A percentile compares a stretch with the other conserved stretches of the same genome.
These are phyloP conservation scores for Cyberlindnera subsufficiens DNA, from an alignment of 805 yeast species.

Conservation along the genomic window DNA sequence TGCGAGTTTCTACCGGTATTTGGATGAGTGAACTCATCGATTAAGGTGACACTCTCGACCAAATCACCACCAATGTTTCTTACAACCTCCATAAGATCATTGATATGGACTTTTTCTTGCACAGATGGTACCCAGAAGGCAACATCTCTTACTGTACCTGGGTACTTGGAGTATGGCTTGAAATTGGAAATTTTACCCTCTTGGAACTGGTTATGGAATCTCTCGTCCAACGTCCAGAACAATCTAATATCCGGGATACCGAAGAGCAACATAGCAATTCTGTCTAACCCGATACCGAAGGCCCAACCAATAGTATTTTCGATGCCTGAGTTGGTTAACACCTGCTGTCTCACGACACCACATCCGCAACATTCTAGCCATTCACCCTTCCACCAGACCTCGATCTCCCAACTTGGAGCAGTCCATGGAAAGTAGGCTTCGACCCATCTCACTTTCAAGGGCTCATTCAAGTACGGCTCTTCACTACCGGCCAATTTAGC, in stretches of 20 bases:
- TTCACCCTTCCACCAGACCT: conserved; percentile 97
- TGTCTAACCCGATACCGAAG: conserved; percentile 90
- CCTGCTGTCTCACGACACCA: conserved; percentile 81
- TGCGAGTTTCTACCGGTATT: conserved; percentile 70
- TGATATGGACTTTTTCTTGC: conserved; percentile 50
- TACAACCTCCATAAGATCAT: conserved; percentile 91
- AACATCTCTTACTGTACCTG: conserved; percentile 79
- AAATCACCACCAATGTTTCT: conserved; percentile 80
- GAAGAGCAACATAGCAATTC: conserved; percentile 92
- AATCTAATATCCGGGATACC: conserved; percentile 93
- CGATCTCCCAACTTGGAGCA: conserved; percentile 96
- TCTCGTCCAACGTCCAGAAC: conserved; percentile 81
- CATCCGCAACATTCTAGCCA: conserved; percentile 98
- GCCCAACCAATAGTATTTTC: conserved; percentile 87
- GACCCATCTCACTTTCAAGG: conserved; percentile 87
- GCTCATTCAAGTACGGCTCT: conserved; percentile 59
- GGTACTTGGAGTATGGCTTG: conserved; percentile 86
- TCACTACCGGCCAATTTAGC: conserved; percentile 55
- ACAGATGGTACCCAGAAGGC: conserved; percentile 79
- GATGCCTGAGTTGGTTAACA: conserved; percentile 67
- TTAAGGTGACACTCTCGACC: conserved; percentile 75
- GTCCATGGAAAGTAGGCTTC: conserved; percentile 98
- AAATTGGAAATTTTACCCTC: conserved; percentile 64
- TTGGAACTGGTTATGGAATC: conserved; percentile 70
- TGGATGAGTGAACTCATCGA: conserved; percentile 84